phyloP scores from a whole-genome alignment of 257 asterid species.

The Nicotiana knightiana region DNA sequence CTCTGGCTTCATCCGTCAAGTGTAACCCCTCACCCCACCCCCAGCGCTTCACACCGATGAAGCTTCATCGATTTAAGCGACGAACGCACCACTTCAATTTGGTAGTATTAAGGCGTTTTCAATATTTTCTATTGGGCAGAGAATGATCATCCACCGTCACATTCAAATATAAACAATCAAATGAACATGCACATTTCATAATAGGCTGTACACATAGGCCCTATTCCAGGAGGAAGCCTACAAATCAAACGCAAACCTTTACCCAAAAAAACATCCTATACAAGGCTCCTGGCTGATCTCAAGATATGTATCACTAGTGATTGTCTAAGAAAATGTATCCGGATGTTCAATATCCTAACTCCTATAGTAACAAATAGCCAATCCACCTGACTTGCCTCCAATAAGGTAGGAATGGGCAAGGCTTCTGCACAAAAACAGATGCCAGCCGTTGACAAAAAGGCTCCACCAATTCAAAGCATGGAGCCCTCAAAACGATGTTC shows the following conservation, averaged over 20 bases:
- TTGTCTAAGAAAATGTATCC: neutral
- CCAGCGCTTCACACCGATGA: too few species aligned
- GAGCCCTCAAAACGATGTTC: neutral
- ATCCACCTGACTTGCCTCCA: conserved; percentile 43
- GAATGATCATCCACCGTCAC: too few species aligned
- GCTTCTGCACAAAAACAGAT: neutral
- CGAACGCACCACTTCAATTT: too few species aligned
- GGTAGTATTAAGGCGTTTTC: too few species aligned
- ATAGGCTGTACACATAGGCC: neutral
- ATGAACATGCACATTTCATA: neutral
- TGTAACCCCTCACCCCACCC: too few species aligned
- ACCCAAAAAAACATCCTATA: neutral
- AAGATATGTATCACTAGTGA: neutral
- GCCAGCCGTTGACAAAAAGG: conserved; percentile 19
- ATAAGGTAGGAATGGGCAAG: conserved; percentile 15
- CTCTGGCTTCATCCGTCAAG: too few species aligned
- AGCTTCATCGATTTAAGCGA: too few species aligned
- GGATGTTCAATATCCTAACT: neutral
- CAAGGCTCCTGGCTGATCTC: neutral
- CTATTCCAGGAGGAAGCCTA: neutral
- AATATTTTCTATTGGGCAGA: too few species aligned
- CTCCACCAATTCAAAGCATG: neutral
- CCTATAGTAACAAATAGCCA: conserved; percentile 8
- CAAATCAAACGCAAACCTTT: neutral
- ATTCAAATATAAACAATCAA: too few species aligned